These are phyloP conservation scores for Alternaria novae-zelandiae DNA, from an alignment of 2,329 filamentous ascomycete genomes.

Conservation along the genomic window DNA sequence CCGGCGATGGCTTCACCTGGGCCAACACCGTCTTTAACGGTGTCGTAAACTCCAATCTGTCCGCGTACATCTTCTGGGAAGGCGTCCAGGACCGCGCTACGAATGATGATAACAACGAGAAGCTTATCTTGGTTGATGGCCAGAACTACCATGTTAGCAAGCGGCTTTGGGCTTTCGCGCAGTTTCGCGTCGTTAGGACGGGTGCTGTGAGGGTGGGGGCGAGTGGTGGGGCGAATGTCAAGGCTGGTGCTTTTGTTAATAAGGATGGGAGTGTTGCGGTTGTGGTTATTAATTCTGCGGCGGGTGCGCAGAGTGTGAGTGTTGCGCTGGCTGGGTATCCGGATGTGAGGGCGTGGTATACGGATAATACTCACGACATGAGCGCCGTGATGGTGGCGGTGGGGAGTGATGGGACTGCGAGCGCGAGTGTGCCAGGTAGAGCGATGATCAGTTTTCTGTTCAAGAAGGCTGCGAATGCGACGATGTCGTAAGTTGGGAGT, in stretches of 20 bases:
- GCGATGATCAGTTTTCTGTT: conserved; percentile 39
- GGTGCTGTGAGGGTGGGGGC: conserved; percentile 48
- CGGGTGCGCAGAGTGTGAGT: conserved; percentile 25
- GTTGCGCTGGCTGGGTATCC: conserved; percentile 16
- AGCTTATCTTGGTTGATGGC: conserved; percentile 45
- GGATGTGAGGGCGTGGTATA: conserved; percentile 30
- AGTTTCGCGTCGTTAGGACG: conserved; percentile 50
- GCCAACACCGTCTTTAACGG: conserved; percentile 14
- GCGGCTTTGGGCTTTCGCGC: conserved; percentile 52
- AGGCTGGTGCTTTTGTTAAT: conserved; percentile 42
- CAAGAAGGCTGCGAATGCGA: conserved; percentile 1
- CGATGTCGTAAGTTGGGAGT: not conserved
- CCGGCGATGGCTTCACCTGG: not conserved
- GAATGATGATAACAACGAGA: conserved; percentile 45
- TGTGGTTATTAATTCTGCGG: conserved; percentile 35
- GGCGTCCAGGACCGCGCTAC: conserved; percentile 51
- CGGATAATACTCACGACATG: conserved; percentile 30
- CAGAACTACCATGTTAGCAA: conserved; percentile 44
- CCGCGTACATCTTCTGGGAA: conserved; percentile 64
- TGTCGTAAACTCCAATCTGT: conserved; percentile 57
- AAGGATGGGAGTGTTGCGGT: conserved; percentile 37
- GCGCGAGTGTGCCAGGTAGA: conserved; percentile 29
- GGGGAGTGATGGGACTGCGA: conserved; percentile 28
- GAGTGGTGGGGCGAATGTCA: conserved; percentile 37
- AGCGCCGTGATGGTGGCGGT: conserved; percentile 15